A percentile compares a stretch with the other conserved stretches of the same genome.
Evolutionary conservation across 148 eudicot genomes (phyloP).

Genomic region (Diospyros kaki): DNA sequence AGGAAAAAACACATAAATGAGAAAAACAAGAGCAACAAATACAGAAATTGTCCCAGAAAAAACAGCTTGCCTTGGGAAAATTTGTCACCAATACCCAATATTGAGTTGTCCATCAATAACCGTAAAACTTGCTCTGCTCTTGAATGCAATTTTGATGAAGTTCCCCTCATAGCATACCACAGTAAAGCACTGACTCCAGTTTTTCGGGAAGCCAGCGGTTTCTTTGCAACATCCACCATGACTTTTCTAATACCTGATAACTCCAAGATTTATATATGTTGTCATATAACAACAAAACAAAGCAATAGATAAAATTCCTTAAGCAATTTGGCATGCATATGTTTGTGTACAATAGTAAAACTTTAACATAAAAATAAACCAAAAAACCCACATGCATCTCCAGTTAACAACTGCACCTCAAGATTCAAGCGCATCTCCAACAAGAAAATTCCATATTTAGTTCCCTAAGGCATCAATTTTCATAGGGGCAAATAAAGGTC

Average conservation of each 20-base stretch:
- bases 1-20: not conserved
- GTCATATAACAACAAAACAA: constrained; percentile 8
- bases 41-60: not conserved
- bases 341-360: not conserved
- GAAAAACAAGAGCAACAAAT: not conserved
- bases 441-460: too few relatives aligned
- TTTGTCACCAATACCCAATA: constrained; percentile 49
- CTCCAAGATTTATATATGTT: not conserved
- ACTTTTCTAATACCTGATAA: constrained; percentile 58
- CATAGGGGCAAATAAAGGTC: too few relatives aligned
- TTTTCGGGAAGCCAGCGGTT: constrained; percentile 60
- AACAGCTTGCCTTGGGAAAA: constrained; percentile 47
- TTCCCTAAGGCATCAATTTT: too few relatives aligned
- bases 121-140: constrained; percentile 50
- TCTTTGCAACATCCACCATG: constrained; percentile 64
- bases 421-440: too few relatives aligned
- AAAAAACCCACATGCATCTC: too few relatives aligned
- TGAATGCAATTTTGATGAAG: constrained; percentile 76
- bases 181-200: constrained; percentile 65
- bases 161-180: constrained; percentile 76
- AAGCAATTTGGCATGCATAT: too few relatives aligned
- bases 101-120: constrained; percentile 38
- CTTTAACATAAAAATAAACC: not conserved
- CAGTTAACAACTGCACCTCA: too few relatives aligned
- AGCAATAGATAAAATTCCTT: not conserved